phyloP scores from a whole-genome alignment of 2,329 filamentous ascomycete species.

The Macrophomina phaseolina region DNA sequence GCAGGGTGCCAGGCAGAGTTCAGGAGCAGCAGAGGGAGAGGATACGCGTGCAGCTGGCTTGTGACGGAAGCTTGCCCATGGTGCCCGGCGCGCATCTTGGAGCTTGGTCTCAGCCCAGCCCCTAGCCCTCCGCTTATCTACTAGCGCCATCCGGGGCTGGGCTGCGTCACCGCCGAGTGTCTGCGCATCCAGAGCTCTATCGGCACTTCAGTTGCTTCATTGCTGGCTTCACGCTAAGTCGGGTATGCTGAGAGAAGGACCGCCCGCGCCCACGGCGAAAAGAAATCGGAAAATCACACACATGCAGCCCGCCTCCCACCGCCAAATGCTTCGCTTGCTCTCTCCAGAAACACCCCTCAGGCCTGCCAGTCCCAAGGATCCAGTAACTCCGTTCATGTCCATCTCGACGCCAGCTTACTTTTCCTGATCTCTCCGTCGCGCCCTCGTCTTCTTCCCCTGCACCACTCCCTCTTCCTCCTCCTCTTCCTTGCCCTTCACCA shows the following conservation, averaged over 20 bases:
- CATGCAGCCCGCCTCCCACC: constrained; percentile 15
- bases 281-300: not conserved
- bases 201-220: not conserved
- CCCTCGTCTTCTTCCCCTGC: constrained; percentile 57
- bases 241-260: constrained; percentile 20
- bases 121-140: not conserved
- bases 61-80: constrained; percentile 21
- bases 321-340: constrained; percentile 12
- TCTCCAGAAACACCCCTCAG: constrained; percentile 14
- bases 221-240: constrained; percentile 14
- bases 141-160: constrained; percentile 7
- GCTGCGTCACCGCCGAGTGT: not conserved
- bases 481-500: constrained; percentile 83
- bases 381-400: constrained; percentile 9
- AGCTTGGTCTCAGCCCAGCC: constrained; percentile 15
- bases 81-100: constrained; percentile 22
- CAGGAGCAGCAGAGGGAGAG: constrained; percentile 17
- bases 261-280: not conserved
- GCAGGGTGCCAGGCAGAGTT: constrained; percentile 15
- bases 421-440: constrained; percentile 21
- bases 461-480: constrained; percentile 66
- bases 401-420: not conserved
- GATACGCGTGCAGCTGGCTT: constrained; percentile 17
- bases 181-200: not conserved
- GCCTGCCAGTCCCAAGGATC: not conserved